Evolutionary conservation across 805 yeast species (phyloP), one percentile per base, ranked within the genome.

Genomic region (Hanseniaspora vineae): DNA sequence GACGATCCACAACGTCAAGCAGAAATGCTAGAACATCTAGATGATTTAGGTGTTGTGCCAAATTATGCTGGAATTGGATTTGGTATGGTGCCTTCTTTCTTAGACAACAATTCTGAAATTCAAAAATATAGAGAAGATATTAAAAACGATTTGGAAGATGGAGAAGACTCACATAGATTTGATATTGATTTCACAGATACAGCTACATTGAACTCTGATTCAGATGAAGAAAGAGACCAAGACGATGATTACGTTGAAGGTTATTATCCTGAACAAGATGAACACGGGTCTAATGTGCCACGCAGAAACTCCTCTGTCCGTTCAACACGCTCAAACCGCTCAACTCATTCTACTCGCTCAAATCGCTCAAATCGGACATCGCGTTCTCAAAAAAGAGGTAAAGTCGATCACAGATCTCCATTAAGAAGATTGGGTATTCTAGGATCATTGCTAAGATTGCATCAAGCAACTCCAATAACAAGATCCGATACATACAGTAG

Each of bases 391-490:
- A 37, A 37, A 14, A 14, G 17, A 37, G 17, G 17, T 3, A 37
- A 37, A 37, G 40, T 37, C 19, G 17, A 37, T 37, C 17, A 37
- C 19, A 37, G 17, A 37, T 37, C 40, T 17, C 40, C 40, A 15
- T 15, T 37, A 50, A 1, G 80, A 12, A 82, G 82, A 54, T 88
- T 88, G 23, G 96, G 97, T 62, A 90, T 88, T 15, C 70, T 88
- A 31, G 84, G 95, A 0, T 78, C 90, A 1, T 70, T 88, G 52
- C 69, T 88, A 52, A 74, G 79, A 51, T 68, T 88, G 44, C 87
- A 88, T 58, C 81, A 78, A 52, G 68, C 71, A 56, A 72, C 59
- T 39, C 42, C 35, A 2, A 60, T 55, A 23, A 54, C 54, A 1
- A 37, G 17, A 14, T 37, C 40, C 19, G 19, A 11, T 13, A 33